These are phyloP conservation scores for Elongisporangium prolatum DNA, from an alignment of 352 stramenopile genomes.

Conservation along the genomic window DNA sequence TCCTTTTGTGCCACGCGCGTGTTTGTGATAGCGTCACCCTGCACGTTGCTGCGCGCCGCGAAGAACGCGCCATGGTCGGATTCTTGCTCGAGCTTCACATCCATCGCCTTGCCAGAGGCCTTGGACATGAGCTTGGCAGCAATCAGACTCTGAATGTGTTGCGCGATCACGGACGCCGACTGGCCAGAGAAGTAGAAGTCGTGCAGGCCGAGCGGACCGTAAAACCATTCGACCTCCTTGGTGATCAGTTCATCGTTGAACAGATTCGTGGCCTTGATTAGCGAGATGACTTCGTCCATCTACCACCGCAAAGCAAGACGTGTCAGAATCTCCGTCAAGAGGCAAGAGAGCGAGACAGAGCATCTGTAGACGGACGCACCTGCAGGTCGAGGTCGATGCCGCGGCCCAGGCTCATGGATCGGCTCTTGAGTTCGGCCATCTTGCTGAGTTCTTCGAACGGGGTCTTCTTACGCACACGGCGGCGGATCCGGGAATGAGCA, in stretches of 20 bases:
- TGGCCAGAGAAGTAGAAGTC: slow-evolving; percentile 83
- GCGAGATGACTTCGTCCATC: slow-evolving; percentile 64
- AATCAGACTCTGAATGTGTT: slow-evolving; percentile 77
- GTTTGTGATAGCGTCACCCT: slow-evolving; percentile 48
- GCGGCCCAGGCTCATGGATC: slow-evolving; percentile 60
- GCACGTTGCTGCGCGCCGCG: slow-evolving; percentile 75
- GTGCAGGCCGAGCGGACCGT: slow-evolving; percentile 70
- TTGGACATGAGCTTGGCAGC: slow-evolving; percentile 81
- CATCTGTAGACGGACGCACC: slow-evolving; percentile 3
- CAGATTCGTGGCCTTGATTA: slow-evolving; percentile 47
- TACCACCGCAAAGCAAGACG: slow-evolving; percentile 2
- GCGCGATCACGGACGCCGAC: slow-evolving; percentile 52
- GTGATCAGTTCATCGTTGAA: slow-evolving; percentile 58
- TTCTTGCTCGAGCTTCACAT: slow-evolving; percentile 83
- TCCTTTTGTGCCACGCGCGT: slow-evolving; percentile 47
- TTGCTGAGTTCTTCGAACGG: slow-evolving; percentile 4
- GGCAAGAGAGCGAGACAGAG: not conserved
- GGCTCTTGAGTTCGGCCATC: slow-evolving; percentile 42
- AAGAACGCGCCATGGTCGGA: slow-evolving; percentile 72
- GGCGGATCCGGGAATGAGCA: slow-evolving; percentile 11
- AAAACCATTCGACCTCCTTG: slow-evolving; percentile 81
- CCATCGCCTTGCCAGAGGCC: slow-evolving; percentile 62
- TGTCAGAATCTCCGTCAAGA: not conserved
- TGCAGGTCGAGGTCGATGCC: slow-evolving; percentile 49
- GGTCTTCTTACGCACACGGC: slow-evolving; percentile 7